phyloP scores from a whole-genome alignment of 306 rosid genomes.

The Rosa rugosa region DNA sequence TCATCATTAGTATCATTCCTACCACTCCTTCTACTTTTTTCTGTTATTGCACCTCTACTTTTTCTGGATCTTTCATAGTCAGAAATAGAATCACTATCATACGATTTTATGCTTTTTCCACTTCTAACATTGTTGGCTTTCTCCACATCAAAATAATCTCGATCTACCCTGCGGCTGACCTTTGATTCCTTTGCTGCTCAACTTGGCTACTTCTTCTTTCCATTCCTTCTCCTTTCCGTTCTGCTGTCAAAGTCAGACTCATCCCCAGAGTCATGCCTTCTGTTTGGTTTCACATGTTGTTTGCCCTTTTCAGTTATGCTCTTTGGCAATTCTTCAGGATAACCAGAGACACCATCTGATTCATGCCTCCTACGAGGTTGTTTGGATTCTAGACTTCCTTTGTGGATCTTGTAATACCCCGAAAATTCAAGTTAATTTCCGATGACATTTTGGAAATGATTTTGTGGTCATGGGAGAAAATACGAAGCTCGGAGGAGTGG shows the following conservation, averaged over 20 bases:
- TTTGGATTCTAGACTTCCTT: conserved; percentile 8
- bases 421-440: too few relatives aligned
- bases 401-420: too few relatives aligned
- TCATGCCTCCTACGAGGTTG: conserved; percentile 29
- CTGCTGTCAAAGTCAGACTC: conserved; percentile 49
- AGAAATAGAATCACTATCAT: conserved; percentile 11
- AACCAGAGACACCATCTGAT: conserved; percentile 29
- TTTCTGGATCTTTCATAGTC: conserved; percentile 21
- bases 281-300: conserved; percentile 18
- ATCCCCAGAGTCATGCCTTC: conserved; percentile 44
- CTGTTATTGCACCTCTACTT: conserved; percentile 12
- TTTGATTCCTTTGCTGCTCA: conserved; percentile 33
- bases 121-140: background rate
- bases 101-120: conserved; percentile 2
- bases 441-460: too few relatives aligned
- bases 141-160: conserved; percentile 23
- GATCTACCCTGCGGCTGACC: conserved; percentile 19
- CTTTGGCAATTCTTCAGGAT: conserved; percentile 25
- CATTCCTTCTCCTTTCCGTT: background rate
- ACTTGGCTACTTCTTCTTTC: conserved; percentile 36
- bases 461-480: too few relatives aligned
- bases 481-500: too few relatives aligned
- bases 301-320: conserved; percentile 34
- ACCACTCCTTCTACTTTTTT: conserved; percentile 26
- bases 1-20: conserved; percentile 8